Base-by-base conservation (phyloP, 371 early-diverging fungal genomes). In the Circinella minor region DNA sequence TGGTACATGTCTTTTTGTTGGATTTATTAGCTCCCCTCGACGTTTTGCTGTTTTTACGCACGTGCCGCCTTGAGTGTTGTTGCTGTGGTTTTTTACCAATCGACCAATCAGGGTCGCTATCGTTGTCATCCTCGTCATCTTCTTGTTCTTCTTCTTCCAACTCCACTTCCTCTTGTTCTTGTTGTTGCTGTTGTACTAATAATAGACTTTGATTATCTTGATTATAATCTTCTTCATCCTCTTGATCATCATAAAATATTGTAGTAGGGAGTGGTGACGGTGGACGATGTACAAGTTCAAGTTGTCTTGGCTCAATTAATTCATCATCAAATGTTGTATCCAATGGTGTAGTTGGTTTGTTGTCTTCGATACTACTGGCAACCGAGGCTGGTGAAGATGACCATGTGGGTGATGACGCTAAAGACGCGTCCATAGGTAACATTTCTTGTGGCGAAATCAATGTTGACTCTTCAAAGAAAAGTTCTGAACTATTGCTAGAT, bases 41-140 rank as follows among this genome's bases (percentile, higher is more conserved):
- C 15, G 51, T 14, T 51, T 51, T 51, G 14, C 15, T 51, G 51
- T 17, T 51, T 51, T 51, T 51, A 63, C 69, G 63, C 69, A 63
- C 69, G 63, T 62, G 63, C 69, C 63, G 69, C 55, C 63, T 11
- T 38, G 69, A 37, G 27, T 47, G 34, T 34, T 61, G 54, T 61
- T 27, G 63, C 51, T 20, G 63, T 43, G 66, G 38, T 43, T 66
- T 51, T 48, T 63, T 48, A 55, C 36, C 11, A 37, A 62, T 15
- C 34, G 70, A 65, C 70, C 70, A 70, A 70, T 70, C 70, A 65
- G 70, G 65, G 49, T 70, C 70, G 36, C 65, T 65, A 20, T 70
- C 70, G 55, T 64, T 46, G 61, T 70, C 70, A 70, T 70, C 70
- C 37, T 63, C 69, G 5, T 51, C 69, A 13, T 54, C 49, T 10